These are phyloP conservation scores for Cryptosporidium parvum DNA, from an alignment of 169 alveolate species.

Conservation along the genomic window DNA sequence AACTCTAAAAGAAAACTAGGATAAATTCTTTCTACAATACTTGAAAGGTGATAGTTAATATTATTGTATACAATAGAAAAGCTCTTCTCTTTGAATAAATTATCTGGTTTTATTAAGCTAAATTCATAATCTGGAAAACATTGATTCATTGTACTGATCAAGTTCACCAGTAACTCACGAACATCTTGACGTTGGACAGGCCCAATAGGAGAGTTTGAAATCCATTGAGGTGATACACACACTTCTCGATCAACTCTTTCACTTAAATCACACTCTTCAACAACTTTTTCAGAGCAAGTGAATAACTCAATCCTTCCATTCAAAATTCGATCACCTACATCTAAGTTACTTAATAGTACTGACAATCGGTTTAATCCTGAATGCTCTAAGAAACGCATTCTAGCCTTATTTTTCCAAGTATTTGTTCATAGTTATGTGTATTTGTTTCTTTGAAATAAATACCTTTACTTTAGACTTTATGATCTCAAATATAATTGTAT, in stretches of 20 bases:
- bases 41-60: constrained; percentile 78
- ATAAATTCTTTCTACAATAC: constrained; percentile 78
- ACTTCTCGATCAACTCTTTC: constrained; percentile 73
- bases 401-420: neutral
- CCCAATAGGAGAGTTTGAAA: constrained; percentile 76
- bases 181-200: constrained; percentile 70
- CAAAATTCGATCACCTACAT: constrained; percentile 81
- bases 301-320: constrained; percentile 81
- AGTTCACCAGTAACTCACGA: constrained; percentile 79
- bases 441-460: neutral
- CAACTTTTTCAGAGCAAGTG: constrained; percentile 68
- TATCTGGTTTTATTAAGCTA: constrained; percentile 81
- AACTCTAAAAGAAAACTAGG: constrained; percentile 80
- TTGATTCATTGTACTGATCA: constrained; percentile 80
- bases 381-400: constrained; percentile 80
- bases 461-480: neutral
- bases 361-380: constrained; percentile 79
- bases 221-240: constrained; percentile 77
- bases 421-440: neutral
- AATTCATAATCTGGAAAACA: constrained; percentile 84
- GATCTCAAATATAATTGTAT: neutral
- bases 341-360: constrained; percentile 77
- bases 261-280: constrained; percentile 63
- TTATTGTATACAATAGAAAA: constrained; percentile 76
- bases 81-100: constrained; percentile 72